phyloP scores from a whole-genome alignment of 2,329 filamentous ascomycete genomes.

The Penicillium occitanis region DNA sequence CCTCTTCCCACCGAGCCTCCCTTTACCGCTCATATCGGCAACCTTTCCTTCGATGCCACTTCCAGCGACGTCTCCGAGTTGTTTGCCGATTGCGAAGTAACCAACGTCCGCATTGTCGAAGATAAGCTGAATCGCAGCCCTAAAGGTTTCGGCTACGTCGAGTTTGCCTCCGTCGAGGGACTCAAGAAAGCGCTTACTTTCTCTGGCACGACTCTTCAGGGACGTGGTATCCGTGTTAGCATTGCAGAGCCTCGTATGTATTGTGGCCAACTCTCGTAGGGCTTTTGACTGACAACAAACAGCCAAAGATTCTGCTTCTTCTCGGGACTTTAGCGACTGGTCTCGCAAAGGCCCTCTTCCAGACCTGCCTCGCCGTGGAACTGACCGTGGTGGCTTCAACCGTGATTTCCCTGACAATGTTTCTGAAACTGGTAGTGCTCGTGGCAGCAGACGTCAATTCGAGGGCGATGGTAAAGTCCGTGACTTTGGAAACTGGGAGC shows the following conservation, averaged over 20 bases:
- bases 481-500: conserved; percentile 89
- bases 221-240: conserved; percentile 87
- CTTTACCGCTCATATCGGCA: conserved; percentile 93
- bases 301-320: conserved; percentile 78
- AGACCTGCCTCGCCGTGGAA: conserved; percentile 63
- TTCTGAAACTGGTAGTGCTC: conserved; percentile 62
- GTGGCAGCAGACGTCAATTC: conserved; percentile 65
- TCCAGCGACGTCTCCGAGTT: conserved; percentile 80
- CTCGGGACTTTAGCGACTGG: conserved; percentile 85
- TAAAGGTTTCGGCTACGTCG: conserved; percentile 97
- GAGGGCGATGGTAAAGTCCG: conserved; percentile 72
- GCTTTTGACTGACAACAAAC: conserved; percentile 17
- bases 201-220: conserved; percentile 79
- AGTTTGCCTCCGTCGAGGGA: conserved; percentile 84
- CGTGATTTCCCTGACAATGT: conserved; percentile 53
- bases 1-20: conserved; percentile 90
- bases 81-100: conserved; percentile 79
- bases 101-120: conserved; percentile 92
- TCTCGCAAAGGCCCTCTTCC: conserved; percentile 86
- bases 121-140: conserved; percentile 91
- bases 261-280: background rate
- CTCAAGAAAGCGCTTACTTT: conserved; percentile 86
- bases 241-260: conserved; percentile 89
- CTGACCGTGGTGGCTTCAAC: conserved; percentile 57
- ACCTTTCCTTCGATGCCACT: conserved; percentile 92